Base-by-base conservation (phyloP, 306 rosid genomes). In the Gillenia trifoliata region DNA sequence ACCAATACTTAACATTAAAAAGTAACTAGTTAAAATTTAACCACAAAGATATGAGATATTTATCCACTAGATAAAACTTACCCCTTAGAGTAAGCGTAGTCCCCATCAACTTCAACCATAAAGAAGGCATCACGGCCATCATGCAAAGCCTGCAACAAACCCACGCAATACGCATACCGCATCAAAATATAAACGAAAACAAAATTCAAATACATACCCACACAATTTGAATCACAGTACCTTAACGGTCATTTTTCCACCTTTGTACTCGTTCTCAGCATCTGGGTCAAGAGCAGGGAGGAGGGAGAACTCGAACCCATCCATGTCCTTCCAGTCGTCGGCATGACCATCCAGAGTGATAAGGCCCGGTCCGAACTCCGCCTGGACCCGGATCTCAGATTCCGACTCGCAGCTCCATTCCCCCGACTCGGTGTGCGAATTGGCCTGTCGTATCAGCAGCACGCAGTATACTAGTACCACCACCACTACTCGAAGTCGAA, bases 311-410 rank as follows among this genome's bases (percentile, higher is more conserved):
- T 87, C 88, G 43, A 82, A 91, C 12, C 86, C 97, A 77, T 87
- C 97, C 82, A 88, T 83, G 82, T 82, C 89, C 79, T 86, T 82
- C 98, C 98, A 94, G 75, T 94, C 98, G 34, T 94, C 98, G 47
- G 91, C 85, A 64, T 86, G 96, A 33, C 97, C 98, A 17, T 94
- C 98, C 15, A 94, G 89, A 40, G 98, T 89, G 30, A 94, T 68
- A 54, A 88, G 40, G 1, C 96, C 98, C 5, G 93, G 95, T 38
- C 79, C 79, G 83, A 84, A 94, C 64, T 83, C 84, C 73, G 90
- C 81, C 45, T 75, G 80, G 23, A 91, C 82, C 71, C 81, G 91
- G 85, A 84, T 84, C 78, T 86, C 97, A 40, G 92, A 83, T 77
- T 72, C 86, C 61, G 90, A 82, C 12, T 88, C 87, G 78, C 98